Conservation (phyloP, 148 eudicot genomes). For the Heliosperma pusillum region DNA sequence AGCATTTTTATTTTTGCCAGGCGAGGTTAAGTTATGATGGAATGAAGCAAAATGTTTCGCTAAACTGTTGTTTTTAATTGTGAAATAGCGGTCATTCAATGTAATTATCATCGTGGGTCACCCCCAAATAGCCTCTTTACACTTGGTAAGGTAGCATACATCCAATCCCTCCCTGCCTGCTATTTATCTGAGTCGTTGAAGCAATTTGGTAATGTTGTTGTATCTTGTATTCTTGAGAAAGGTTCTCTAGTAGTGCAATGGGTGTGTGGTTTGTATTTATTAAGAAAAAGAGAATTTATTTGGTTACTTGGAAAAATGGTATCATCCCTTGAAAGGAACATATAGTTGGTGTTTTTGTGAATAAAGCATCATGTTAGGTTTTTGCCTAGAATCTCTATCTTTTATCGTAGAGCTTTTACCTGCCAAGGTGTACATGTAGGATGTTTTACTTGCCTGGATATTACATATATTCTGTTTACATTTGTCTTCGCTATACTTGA, state of each 20-base stretch:
- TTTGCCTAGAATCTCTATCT: background rate
- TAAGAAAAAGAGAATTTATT: background rate
- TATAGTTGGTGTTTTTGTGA: background rate
- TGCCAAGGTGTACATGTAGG: background rate
- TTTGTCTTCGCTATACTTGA: constrained; percentile 1
- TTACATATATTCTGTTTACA: background rate
- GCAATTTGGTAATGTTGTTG: background rate
- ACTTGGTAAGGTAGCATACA: background rate
- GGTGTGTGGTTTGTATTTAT: background rate
- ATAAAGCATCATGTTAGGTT: background rate
- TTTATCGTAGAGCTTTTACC: background rate
- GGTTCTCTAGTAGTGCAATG: background rate
- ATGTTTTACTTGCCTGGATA: background rate
- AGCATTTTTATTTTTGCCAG: background rate
- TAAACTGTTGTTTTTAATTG: background rate
- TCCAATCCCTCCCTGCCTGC: background rate
- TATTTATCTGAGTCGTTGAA: background rate
- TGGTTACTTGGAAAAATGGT: background rate
- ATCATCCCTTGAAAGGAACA: background rate
- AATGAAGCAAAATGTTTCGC: background rate
- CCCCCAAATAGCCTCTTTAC: background rate
- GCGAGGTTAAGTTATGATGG: background rate
- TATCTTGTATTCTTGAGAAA: background rate
- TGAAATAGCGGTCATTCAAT: background rate
- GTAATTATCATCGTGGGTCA: background rate